Evolutionary conservation across 768 basidiomycete genomes (phyloP).

Genomic region (Strobilomyces echinocephalus): DNA sequence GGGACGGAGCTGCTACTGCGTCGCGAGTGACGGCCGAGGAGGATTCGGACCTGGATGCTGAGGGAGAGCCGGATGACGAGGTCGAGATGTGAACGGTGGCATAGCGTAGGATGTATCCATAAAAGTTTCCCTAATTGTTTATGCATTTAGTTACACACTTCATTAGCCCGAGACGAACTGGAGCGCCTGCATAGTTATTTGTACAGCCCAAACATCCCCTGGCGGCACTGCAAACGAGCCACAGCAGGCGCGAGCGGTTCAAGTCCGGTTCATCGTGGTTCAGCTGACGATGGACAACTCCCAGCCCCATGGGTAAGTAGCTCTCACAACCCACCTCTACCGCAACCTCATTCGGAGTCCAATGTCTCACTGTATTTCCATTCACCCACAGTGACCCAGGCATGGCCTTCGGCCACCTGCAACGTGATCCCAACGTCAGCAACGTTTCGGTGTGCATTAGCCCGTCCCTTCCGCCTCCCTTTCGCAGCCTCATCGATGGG

Average conservation of each 20-base stretch:
- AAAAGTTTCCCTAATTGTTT: conserved; percentile 22
- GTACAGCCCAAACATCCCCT: conserved; percentile 13
- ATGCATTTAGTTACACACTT: conserved; percentile 12
- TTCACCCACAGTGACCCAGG: conserved; percentile 45
- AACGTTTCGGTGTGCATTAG: conserved; percentile 52
- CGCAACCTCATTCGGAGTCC: background rate
- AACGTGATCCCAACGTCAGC: conserved; percentile 51
- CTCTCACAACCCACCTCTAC: conserved; percentile 7
- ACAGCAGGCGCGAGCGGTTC: conserved; percentile 32
- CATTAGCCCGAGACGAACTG: conserved; percentile 17
- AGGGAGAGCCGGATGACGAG: conserved; percentile 44
- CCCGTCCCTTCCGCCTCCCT: conserved; percentile 12
- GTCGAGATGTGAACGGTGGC: conserved; percentile 35
- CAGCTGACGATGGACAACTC: conserved; percentile 31
- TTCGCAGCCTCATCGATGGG: conserved; percentile 19
- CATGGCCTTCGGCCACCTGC: conserved; percentile 61
- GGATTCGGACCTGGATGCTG: conserved; percentile 37
- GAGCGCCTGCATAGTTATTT: conserved; percentile 21
- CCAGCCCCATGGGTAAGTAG: conserved; percentile 32
- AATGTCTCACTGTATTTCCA: conserved; percentile 14
- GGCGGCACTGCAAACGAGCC: conserved; percentile 30
- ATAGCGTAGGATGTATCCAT: conserved; percentile 16
- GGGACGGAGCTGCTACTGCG: background rate
- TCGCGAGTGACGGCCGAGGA: conserved; percentile 17
- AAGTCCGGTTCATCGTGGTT: conserved; percentile 35